phyloP scores from a whole-genome alignment of 2,329 filamentous ascomycete species.

The Colletotrichum spaethianum region DNA sequence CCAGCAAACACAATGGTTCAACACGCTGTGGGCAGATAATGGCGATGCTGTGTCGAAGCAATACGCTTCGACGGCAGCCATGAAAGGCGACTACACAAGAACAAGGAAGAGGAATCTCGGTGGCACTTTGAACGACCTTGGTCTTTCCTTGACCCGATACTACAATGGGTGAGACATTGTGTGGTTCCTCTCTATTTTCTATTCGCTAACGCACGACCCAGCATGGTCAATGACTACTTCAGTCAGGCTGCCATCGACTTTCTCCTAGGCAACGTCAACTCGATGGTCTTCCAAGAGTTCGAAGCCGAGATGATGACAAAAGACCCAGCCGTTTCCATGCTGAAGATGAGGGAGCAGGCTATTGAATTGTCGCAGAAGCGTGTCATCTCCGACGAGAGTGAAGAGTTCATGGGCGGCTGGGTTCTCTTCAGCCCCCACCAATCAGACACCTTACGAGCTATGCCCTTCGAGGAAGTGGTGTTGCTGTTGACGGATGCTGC shows the following conservation, averaged over 20 bases:
- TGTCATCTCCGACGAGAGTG: constrained; percentile 84
- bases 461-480: constrained; percentile 88
- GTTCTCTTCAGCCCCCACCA: constrained; percentile 83
- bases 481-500: constrained; percentile 88
- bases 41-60: constrained; percentile 96
- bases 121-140: constrained; percentile 91
- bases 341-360: constrained; percentile 87
- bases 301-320: constrained; percentile 93
- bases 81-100: constrained; percentile 97
- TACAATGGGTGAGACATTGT: constrained; percentile 72
- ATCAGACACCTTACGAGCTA: constrained; percentile 76
- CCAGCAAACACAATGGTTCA: constrained; percentile 92
- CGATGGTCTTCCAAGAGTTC: constrained; percentile 92
- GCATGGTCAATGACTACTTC: constrained; percentile 98
- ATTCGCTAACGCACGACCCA: constrained; percentile 55
- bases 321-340: constrained; percentile 90
- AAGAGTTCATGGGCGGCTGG: constrained; percentile 92
- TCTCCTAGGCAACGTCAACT: constrained; percentile 88
- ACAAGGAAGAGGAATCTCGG: constrained; percentile 92
- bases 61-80: constrained; percentile 93
- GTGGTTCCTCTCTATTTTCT: neutral
- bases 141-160: constrained; percentile 85
- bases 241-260: constrained; percentile 96
- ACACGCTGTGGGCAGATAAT: constrained; percentile 97
- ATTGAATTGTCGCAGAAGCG: constrained; percentile 91